Percentiles rank a stretch among this genome's conserved stretches.
Conservation (phyloP, 805 yeast species). For the Lachancea kluyveri region DNA sequence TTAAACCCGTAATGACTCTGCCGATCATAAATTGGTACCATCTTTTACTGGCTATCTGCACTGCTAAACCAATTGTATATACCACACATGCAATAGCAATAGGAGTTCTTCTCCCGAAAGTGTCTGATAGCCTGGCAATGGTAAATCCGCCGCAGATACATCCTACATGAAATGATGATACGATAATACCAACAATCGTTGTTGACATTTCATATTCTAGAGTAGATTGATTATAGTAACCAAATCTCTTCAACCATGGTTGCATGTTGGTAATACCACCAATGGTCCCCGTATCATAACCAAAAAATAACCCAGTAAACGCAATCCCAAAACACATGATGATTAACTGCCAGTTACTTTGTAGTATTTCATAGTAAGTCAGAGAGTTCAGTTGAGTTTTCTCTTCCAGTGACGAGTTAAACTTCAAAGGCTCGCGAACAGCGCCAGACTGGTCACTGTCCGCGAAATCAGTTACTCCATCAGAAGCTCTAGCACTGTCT, state of each 20-base stretch:
- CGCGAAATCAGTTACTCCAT: too few relatives aligned
- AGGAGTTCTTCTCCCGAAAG: constrained; percentile 51
- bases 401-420: too few relatives aligned
- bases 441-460: too few relatives aligned
- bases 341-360: constrained; percentile 4
- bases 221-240: constrained; percentile 34
- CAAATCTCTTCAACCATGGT: constrained; percentile 45
- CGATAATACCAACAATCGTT: constrained; percentile 43
- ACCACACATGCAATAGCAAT: constrained; percentile 47
- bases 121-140: constrained; percentile 48
- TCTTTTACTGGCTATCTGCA: constrained; percentile 47
- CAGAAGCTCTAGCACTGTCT: too few relatives aligned
- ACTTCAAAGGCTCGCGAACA: too few relatives aligned
- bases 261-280: constrained; percentile 58
- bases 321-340: constrained; percentile 34
- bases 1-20: constrained; percentile 59
- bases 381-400: too few relatives aligned
- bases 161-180: constrained; percentile 54
- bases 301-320: constrained; percentile 61
- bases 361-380: too few relatives aligned
- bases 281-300: constrained; percentile 66
- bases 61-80: constrained; percentile 50
- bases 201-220: constrained; percentile 40
- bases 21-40: constrained; percentile 62
- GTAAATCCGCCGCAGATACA: constrained; percentile 59